Evolutionary conservation across 306 rosid genomes (phyloP).

Genomic region (Vachellia pachyceras): DNA sequence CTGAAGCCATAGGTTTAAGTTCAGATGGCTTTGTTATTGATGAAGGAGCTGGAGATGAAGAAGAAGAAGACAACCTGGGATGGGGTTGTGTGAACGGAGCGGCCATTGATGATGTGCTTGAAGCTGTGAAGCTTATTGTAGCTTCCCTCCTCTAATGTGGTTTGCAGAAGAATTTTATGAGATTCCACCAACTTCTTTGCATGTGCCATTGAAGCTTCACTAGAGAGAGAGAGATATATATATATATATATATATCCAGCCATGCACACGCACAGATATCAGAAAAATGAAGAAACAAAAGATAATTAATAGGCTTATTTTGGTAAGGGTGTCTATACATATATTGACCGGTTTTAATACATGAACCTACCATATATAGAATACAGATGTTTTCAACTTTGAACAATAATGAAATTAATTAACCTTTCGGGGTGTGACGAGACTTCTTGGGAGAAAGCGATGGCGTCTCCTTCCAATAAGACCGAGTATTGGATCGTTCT

Average conservation of each 20-base stretch:
- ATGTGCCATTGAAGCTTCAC: slow-evolving; percentile 49
- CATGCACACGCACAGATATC: slow-evolving; percentile 26
- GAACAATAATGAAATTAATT: background rate
- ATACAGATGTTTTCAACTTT: background rate
- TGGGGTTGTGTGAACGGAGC: slow-evolving; percentile 76
- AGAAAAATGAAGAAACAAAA: background rate
- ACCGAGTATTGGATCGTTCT: slow-evolving; percentile 65
- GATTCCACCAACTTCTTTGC: slow-evolving; percentile 57
- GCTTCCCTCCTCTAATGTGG: slow-evolving; percentile 60
- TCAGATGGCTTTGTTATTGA: background rate
- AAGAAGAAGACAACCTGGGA: slow-evolving; percentile 61
- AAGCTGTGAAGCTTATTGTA: slow-evolving; percentile 78
- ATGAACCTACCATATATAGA: background rate
- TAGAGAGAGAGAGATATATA: too few relatives aligned
- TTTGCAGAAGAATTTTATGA: slow-evolving; percentile 67
- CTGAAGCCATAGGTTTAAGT: background rate
- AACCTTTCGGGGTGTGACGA: slow-evolving; percentile 45
- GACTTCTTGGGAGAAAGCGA: slow-evolving; percentile 52
- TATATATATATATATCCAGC: slow-evolving; percentile 13
- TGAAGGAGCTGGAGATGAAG: background rate
- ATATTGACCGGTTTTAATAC: background rate
- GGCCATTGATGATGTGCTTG: slow-evolving; percentile 74
- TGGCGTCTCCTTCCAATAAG: slow-evolving; percentile 60
- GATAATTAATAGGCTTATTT: background rate
- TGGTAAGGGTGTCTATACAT: background rate